phyloP scores from a whole-genome alignment of 129 eudicot genomes.

The Rutidosis leptorrhynchoides region DNA sequence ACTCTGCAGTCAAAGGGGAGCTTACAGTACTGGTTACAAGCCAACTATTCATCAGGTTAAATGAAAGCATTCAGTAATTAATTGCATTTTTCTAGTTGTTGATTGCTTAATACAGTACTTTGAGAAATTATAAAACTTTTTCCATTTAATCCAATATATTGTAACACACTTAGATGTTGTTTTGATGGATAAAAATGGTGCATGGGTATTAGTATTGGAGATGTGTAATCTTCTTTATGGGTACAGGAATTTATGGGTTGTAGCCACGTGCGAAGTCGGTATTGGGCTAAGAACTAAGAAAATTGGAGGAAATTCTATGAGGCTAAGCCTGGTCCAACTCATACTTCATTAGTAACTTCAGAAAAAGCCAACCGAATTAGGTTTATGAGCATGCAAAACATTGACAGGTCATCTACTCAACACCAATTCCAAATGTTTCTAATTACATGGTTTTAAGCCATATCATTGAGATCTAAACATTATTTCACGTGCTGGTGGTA shows the following conservation, averaged over 20 bases:
- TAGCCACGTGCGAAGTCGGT: slow-evolving; percentile 64
- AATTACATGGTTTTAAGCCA: too few relatives aligned
- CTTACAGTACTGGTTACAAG: too few relatives aligned
- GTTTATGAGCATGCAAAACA: slow-evolving; percentile 88
- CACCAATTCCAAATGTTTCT: not conserved
- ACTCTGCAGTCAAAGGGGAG: slow-evolving; percentile 82
- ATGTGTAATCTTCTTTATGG: slow-evolving; percentile 19
- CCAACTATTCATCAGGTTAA: slow-evolving; percentile 95
- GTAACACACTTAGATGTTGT: too few relatives aligned
- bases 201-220: too few relatives aligned
- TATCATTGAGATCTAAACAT: too few relatives aligned
- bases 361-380: slow-evolving; percentile 70
- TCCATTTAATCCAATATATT: too few relatives aligned
- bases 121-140: too few relatives aligned
- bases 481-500: too few relatives aligned
- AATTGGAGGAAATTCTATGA: slow-evolving; percentile 81
- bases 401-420: slow-evolving; percentile 62
- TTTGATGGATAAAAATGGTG: too few relatives aligned
- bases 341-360: slow-evolving; percentile 68
- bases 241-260: slow-evolving; percentile 73
- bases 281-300: slow-evolving; percentile 94
- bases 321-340: slow-evolving; percentile 80
- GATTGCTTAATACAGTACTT: slow-evolving; percentile 2
- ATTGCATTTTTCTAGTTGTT: slow-evolving; percentile 15
- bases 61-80: slow-evolving; percentile 44